Conservation (phyloP, 805 yeast species). For the Suhomyces emberorum region DNA sequence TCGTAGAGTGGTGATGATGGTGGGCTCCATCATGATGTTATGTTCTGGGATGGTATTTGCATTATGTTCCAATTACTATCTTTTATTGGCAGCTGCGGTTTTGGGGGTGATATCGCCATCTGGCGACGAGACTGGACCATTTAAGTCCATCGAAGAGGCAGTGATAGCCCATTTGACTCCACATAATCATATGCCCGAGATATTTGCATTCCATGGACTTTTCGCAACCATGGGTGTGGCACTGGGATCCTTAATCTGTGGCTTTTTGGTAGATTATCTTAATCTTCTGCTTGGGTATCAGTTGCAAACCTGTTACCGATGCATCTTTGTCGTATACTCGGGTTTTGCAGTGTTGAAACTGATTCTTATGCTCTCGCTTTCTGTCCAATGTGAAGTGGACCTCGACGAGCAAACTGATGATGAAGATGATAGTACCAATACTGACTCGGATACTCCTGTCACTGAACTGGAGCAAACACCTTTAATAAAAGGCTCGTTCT, state of each 20-base stretch:
- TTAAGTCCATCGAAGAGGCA: conserved; percentile 81
- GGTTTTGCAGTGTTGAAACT: conserved; percentile 52
- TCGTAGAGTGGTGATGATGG: conserved; percentile 56
- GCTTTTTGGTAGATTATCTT: conserved; percentile 51
- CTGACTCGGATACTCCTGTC: too few species aligned
- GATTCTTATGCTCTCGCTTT: conserved; percentile 46
- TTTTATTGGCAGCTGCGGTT: conserved; percentile 68
- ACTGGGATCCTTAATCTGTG: conserved; percentile 63
- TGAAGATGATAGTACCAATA: too few species aligned
- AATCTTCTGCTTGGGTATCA: conserved; percentile 28
- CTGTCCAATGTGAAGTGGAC: conserved; percentile 50
- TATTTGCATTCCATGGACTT: conserved; percentile 72
- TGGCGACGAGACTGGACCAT: conserved; percentile 90
- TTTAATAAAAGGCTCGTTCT: conserved; percentile 19
- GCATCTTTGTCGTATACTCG: conserved; percentile 56
- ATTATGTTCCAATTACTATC: conserved; percentile 46
- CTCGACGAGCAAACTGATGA: conserved; percentile 12
- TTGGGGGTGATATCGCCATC: conserved; percentile 85
- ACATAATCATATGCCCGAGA: conserved; percentile 58
- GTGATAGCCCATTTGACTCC: conserved; percentile 77
- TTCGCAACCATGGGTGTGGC: conserved; percentile 73
- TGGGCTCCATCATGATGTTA: conserved; percentile 68
- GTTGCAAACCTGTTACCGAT: conserved; percentile 47
- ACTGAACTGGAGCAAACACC: neutral
- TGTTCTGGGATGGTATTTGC: conserved; percentile 65